Evolutionary conservation across 441 rosid genomes (phyloP).

Genomic region (Syzygium malaccense): DNA sequence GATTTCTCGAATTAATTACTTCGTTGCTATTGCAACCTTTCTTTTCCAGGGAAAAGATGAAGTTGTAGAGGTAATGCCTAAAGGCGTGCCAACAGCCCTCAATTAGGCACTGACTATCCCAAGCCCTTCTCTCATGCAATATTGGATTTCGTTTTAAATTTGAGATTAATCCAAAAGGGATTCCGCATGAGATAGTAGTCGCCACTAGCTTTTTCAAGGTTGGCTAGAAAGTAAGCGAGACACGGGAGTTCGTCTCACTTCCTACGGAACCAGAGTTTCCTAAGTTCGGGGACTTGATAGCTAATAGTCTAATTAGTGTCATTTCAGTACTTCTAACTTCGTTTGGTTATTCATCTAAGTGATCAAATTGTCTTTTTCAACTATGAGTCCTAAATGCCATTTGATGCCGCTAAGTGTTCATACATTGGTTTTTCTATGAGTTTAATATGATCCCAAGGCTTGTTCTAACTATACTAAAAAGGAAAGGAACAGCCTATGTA

Average conservation of each 20-base stretch:
- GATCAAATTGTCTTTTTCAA: not conserved
- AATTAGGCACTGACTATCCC: not conserved
- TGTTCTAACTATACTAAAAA: not conserved
- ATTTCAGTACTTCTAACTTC: too few relatives aligned
- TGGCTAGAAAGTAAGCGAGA: not conserved
- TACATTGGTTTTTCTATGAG: too few relatives aligned
- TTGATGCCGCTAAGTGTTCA: not conserved
- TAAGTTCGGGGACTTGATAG: too few relatives aligned
- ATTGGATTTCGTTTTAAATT: too few relatives aligned
- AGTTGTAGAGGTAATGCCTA: not conserved
- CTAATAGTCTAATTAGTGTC: not conserved
- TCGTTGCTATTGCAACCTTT: too few relatives aligned
- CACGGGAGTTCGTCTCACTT: not conserved
- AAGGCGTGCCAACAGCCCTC: not conserved
- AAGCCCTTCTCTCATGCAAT: not conserved
- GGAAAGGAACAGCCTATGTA: not conserved
- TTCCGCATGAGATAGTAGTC: too few relatives aligned
- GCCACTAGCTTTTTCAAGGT: not conserved
- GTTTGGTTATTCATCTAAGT: not conserved
- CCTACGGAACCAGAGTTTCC: not conserved
- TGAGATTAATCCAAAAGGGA: not conserved
- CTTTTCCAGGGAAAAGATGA: not conserved
- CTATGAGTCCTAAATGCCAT: not conserved
- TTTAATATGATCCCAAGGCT: not conserved
- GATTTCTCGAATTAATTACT: too few relatives aligned